Base-by-base conservation (phyloP, 805 yeast species). In the Cyberlindnera mycetangii region DNA sequence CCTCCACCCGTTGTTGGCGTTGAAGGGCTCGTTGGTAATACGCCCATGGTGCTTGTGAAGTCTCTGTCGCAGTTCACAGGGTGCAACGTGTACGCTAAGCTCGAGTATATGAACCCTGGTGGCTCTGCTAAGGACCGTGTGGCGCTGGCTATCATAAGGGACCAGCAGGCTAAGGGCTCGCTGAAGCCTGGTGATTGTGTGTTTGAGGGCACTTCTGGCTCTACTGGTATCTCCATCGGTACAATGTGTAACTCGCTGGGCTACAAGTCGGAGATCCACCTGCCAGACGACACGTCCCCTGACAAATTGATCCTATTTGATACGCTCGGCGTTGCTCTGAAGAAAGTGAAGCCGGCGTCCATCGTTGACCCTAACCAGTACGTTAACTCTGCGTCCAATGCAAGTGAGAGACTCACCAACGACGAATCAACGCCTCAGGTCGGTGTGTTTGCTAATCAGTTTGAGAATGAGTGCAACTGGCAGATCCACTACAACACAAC, bases 71-170 rank as follows among this genome's bases (percentile, higher is more conserved):
- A 70, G 12, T 64, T 74, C 11, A 88, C 96, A 0, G 95, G 95
- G 0, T 83, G 92, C 58, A 82, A 85, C 33, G 78, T 92, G 4
- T 87, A 80, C 61, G 98, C 96, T 30, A 92, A 92, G 58, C 61
- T 90, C 49, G 99, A 92, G 62, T 68, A 88, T 43, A 64, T 74
- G 50, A 93, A 92, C 58, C 97, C 98, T 0, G 99, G 92, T 1
- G 98, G 98, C 0, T 85, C 95, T 40, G 96, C 98, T 5, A 92
- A 92, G 55, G 99, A 92, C 61, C 70, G 99, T 35, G 96, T 93
- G 16, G 98, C 98, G 0, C 67, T 86, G 17, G 88, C 93, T 4
- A 84, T 92, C 36, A 84, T 92, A 15, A 69, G 78, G 44, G 78
- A 78, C 18, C 85, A 85, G 44, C 96, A 88, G 59, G 44, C 53